Conservation (phyloP, 2,329 filamentous ascomycete species). For the Delphinella strobiligena region DNA sequence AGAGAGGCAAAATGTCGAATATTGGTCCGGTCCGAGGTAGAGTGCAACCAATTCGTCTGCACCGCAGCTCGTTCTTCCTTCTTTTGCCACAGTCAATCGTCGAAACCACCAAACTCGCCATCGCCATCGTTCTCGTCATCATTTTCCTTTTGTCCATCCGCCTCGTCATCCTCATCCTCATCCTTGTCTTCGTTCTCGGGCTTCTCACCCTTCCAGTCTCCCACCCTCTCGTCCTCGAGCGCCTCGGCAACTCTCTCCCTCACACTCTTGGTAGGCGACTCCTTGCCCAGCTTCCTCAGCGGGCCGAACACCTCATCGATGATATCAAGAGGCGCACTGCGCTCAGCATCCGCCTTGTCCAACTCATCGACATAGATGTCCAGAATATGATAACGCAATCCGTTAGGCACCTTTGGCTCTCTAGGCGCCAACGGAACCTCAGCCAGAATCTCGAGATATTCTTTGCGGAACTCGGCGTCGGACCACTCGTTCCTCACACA, state of each 20-base stretch:
- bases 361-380: conserved; percentile 90
- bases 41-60: not conserved
- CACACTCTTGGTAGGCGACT: conserved; percentile 58
- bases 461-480: conserved; percentile 24
- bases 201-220: conserved; percentile 42
- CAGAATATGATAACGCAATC: conserved; percentile 72
- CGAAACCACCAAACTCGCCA: conserved; percentile 58
- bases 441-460: conserved; percentile 36
- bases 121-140: conserved; percentile 37
- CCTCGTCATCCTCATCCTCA: conserved; percentile 27
- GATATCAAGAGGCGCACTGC: conserved; percentile 24
- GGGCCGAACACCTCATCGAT: conserved; percentile 42
- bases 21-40: not conserved
- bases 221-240: conserved; percentile 61
- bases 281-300: conserved; percentile 43
- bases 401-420: conserved; percentile 58
- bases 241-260: conserved; percentile 57
- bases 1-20: not conserved
- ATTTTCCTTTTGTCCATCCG: conserved; percentile 24
- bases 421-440: conserved; percentile 33
- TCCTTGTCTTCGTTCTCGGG: conserved; percentile 25
- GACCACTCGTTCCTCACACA: conserved; percentile 28
- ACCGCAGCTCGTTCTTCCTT: not conserved
- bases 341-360: conserved; percentile 51
- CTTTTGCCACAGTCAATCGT: conserved; percentile 36